Evolutionary conservation across 2,329 filamentous ascomycete species (phyloP), one percentile per base, ranked within the genome.

Genomic region (Bipolaris victoriae): DNA sequence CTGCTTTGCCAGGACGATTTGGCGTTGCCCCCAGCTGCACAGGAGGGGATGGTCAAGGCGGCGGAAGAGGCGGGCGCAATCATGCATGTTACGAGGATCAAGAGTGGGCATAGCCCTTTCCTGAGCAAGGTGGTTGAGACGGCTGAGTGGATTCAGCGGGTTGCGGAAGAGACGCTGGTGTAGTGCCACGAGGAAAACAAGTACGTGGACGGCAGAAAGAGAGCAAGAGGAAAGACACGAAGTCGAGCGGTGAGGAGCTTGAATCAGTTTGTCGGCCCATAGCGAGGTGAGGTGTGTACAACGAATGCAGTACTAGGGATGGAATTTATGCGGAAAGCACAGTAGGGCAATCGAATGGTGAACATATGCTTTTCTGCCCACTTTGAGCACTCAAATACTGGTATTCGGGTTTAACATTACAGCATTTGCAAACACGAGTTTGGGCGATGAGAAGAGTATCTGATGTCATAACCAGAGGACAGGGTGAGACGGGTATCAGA

Each of bases 31-130:
- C 47, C 58, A 7, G 20, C 47, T 2, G 54, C 66, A 3, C 77
- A 79, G 58, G 70, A 78, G 7, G 53, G 46, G 1, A 72, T 78
- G 68, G 63, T 67, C 5, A 56, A 57, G 6, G 66, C 55, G 15
- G 67, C 72, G 26, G 63, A 62, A 58, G 67, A 68, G 3, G 55
- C 56, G 33, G 74, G 73, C 0, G 74, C 58, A 0, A 64, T 72
- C 1, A 61, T 76, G 16, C 66, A 68, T 36, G 68, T 74, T 4
- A 71, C 71, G 50, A 74, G 68, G 18, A 49, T 75, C 4, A 68
- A 76, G 54, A 64, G 62, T 13, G 72, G 75, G 1, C 79, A 81
- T 62, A 78, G 75, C 61, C 79, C 78, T 16, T 81, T 79, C 60
- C 55, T 80, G 61, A 77, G 74, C 33, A 73, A 66, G 64, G 73